Evolutionary conservation across 2,329 filamentous ascomycete genomes (phyloP), one percentile per base, ranked within the genome.

Genomic region (Ustilaginoidea virens): DNA sequence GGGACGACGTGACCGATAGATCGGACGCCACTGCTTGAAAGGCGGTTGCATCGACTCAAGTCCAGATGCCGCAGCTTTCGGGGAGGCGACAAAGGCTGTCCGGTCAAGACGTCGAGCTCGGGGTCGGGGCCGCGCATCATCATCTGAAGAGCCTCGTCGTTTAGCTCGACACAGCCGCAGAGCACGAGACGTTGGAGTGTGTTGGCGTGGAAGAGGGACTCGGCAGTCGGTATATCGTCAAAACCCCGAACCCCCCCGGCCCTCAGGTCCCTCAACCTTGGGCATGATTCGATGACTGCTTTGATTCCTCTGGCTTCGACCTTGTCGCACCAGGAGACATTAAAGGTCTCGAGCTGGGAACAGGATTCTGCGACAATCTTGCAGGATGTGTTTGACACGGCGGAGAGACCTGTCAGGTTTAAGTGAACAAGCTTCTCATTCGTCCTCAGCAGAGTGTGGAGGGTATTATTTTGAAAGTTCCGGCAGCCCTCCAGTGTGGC

Each of bases 281-380:
- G 61, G 45, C 90, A 96, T 2, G 67, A 67, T 34, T 78, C 62
- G 1, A 94, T 58, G 2, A 98, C 66, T 29, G 68, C 67, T 37
- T 66, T 71, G 30, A 96, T 58, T 4, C 85, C 86, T 9, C 69
- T 61, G 7, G 81, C 78, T 44, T 90, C 78, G 46, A 94, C 73
- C 35, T 83, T 78, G 39, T 74, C 75, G 56, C 90, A 98, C 83
- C 87, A 96, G 1, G 85, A 92, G 13, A 96, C 70, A 43, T 94
- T 92, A 39, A 96, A 66, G 31, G 70, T 66, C 51, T 92, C 76
- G n/a, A 98, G 61, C 27, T 77, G 74, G 2, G 76, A 74, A 43
- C 87, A 96, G 22, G 77, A 76, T 30, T 78, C 65, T 1, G 81
- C 76, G 34, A 98, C 78, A 34, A 92, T 82, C 45, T 77, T 81